Base-by-base conservation (phyloP, 345 rosid genomes). In the Eucalyptus lansdowneana region DNA sequence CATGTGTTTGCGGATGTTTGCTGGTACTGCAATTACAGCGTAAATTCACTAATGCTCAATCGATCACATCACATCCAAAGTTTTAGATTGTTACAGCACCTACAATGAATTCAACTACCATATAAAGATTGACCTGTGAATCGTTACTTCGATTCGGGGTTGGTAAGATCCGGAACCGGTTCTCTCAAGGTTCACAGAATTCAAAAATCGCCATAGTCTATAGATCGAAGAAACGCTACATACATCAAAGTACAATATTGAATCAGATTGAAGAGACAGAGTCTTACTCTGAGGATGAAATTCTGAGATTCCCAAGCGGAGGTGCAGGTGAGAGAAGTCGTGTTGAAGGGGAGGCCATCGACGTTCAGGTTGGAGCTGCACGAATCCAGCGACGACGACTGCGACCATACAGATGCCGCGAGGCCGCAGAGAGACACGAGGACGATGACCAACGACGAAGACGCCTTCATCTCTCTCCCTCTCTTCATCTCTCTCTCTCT, bases 281-380 rank as follows among this genome's bases (percentile, higher is more conserved):
- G 85, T 11, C 96, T 89, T 95, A 97, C 99, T 86, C 99, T 91
- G 91, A 97, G 81, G 87, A 89, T 89, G 90, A 50, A 87, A 56
- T 87, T 87, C 44, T 87, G 34, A 17, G 90, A 44, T n/a, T 3
- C 37, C 90, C 90, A 89, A 50, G 72, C 90, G 42, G 89, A 45
- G 89, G 87, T n/a, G 87, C 90, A 89, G 88, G n/a, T n/a, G 89
- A 87, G 87, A 67, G 86, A 87, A 50, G 90, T 72, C 24, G 80
- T 89, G 56, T 89, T 80, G 80, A 89, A 89, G 53, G 49, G 37
- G 54, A 89, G 4, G 40, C 49, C 87, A 6, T 72, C 51, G 56
- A 89, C 86, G 16, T 72, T 54, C 50, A 89, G 34, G 51, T 87
- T 87, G 14, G 90, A 87, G 89, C 19, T 89, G 90, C 96, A 95